Percentiles rank a stretch among this genome's conserved stretches.
These are phyloP conservation scores for Tylopilus felleus DNA, from an alignment of 768 basidiomycete species.

Conservation along the genomic window DNA sequence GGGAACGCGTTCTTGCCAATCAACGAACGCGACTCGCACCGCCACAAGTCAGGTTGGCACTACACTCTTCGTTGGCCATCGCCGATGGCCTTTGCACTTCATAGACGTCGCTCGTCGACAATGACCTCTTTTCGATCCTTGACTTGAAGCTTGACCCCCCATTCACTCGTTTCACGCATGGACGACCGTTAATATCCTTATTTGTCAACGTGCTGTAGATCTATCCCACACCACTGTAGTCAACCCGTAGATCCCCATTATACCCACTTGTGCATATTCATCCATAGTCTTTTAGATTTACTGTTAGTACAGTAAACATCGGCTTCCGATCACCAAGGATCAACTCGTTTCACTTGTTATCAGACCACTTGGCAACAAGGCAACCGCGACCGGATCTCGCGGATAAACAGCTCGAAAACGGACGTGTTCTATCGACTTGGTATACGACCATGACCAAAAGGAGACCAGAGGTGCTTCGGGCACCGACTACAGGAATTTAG, in stretches of 20 bases:
- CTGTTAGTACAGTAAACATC: slow-evolving; percentile 10
- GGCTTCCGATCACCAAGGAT: background rate
- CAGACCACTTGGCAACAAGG: background rate
- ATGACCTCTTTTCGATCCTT: background rate
- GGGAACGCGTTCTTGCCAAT: slow-evolving; percentile 40
- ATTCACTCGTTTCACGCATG: slow-evolving; percentile 11
- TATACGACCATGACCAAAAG: background rate
- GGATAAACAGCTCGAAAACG: background rate
- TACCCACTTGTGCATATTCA: slow-evolving; percentile 9
- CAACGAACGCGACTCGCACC: slow-evolving; percentile 17
- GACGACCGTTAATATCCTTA: slow-evolving; percentile 10
- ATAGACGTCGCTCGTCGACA: slow-evolving; percentile 5
- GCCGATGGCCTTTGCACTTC: slow-evolving; percentile 10
- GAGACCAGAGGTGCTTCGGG: background rate
- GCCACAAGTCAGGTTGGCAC: slow-evolving; percentile 14
- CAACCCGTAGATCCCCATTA: slow-evolving; percentile 2
- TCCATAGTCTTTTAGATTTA: background rate
- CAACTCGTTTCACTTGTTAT: background rate
- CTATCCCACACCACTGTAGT: slow-evolving; percentile 5
- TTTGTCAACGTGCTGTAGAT: slow-evolving; percentile 20
- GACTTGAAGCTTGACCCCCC: background rate
- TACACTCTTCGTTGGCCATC: slow-evolving; percentile 6
- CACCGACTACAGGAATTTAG: slow-evolving; percentile 3
- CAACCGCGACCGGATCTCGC: background rate
- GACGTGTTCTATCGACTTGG: background rate